phyloP scores from a whole-genome alignment of 805 yeast genomes.

The Metschnikowia gruessii region DNA sequence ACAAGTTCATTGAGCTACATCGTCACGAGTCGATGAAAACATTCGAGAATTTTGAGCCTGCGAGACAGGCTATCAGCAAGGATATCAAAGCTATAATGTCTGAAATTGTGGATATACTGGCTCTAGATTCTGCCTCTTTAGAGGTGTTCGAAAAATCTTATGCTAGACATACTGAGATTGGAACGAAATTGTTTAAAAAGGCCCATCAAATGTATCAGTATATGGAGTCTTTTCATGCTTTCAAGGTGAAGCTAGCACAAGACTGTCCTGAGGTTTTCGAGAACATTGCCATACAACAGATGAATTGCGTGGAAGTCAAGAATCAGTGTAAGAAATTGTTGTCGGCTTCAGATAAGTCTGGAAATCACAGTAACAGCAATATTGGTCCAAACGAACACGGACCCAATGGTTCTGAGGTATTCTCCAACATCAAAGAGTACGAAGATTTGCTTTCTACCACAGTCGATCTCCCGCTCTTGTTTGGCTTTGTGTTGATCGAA shows the following conservation, averaged over 20 bases:
- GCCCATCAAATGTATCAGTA: constrained; percentile 27
- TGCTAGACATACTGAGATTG: constrained; percentile 21
- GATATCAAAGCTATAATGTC: constrained; percentile 8
- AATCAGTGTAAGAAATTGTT: constrained; percentile 29
- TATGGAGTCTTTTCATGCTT: constrained; percentile 31
- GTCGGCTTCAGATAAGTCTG: constrained; percentile 12
- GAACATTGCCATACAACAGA: constrained; percentile 36
- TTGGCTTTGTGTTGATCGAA: constrained; percentile 68
- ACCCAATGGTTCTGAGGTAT: neutral
- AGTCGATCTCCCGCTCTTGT: constrained; percentile 65
- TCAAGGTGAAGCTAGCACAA: constrained; percentile 26
- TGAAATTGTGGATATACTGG: constrained; percentile 21
- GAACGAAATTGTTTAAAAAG: constrained; percentile 29
- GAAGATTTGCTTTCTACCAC: constrained; percentile 45
- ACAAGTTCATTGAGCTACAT: constrained; percentile 39
- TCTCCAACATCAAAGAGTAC: constrained; percentile 24
- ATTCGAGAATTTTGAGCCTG: constrained; percentile 23
- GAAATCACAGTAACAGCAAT: neutral
- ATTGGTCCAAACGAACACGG: neutral
- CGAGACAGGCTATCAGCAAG: neutral
- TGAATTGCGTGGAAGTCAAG: constrained; percentile 35
- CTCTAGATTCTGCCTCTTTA: constrained; percentile 9
- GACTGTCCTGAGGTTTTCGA: constrained; percentile 28
- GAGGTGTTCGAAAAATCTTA: constrained; percentile 21
- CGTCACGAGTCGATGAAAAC: constrained; percentile 35